Evolutionary conservation across 176 grass and related monocot genomes (phyloP), one percentile per base, ranked within the genome.

Genomic region (Phragmites australis): DNA sequence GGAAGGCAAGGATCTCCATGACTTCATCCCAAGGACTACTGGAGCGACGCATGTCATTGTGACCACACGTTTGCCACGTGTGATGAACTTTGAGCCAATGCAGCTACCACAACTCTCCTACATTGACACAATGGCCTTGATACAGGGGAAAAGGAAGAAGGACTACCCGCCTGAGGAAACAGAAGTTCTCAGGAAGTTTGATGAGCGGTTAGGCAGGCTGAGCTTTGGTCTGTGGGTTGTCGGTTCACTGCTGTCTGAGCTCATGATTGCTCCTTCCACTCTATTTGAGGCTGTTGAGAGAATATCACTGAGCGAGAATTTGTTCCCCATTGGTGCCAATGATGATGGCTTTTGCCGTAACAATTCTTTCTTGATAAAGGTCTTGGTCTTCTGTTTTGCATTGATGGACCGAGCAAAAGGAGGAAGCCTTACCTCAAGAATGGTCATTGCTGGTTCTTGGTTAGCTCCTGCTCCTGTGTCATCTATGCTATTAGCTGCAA

Each of bases 1-100:
- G 97, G 97, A 99, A 79, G 97, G 97, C 15, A 99, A 96, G 78
- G 90, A 99, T 58, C 93, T 99, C 56, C 90, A 99, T 86, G 97
- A 96, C 87, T 89, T 99, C 58, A 96, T 99, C 59, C 90, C 97
- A 18, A 86, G 97, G 76, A 99, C 96, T 57, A 96, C 93, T 2
- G 97, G 97, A 8, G 86, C 97, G 15, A 96, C 90, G 0, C 89
- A 99, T 81, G 84, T 99, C 40, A 85, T 99, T 57, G 11, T 99
- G 41, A 99, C 97, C 9, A 96, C 93, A 6, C 67, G 87, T 23
- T 88, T 99, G 27, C 60, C 88, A 47, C 90, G 88, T 2, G 92
- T 96, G 48, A 94, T 96, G 82, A 99, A 88, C 73, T 88, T 91
- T 14, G 97, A 99, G 21, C 97, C 86, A 17, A 91, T 99, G 92